Base-by-base conservation (phyloP, 2,329 filamentous ascomycete species). In the Claviceps arundinis region DNA sequence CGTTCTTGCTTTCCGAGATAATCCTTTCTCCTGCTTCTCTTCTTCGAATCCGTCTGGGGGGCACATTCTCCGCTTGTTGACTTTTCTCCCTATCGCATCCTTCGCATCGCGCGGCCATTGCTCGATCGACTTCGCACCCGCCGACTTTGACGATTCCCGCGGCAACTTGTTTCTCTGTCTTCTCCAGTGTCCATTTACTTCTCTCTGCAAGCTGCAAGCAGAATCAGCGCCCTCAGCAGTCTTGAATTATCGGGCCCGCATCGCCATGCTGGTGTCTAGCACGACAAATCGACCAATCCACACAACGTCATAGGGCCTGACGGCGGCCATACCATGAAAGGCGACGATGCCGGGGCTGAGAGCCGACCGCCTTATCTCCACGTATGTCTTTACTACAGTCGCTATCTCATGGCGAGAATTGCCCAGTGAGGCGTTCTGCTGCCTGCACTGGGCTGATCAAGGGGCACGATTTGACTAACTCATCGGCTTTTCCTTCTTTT, bases 311-410 rank as follows among this genome's bases (percentile, higher is more conserved):
- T 56, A 53, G 58, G 59, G 55, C 55, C 58, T 54, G 54, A 57
- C 51, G 54, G 53, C 54, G 50, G 58, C 52, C 58, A 62, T 59
- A 65, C 56, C 58, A 70, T 70, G 68, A 64, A 58, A 48, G 56
- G 63, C 56, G 62, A 66, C 44, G 64, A 70, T 61, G 62, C 71
- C 52, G 69, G 70, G 59, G 59, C 65, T 56, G 70, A 73, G 58
- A 68, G 63, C 53, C 69, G 70, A 48, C 70, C 70, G 58, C 70
- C 70, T 49, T 73, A 72, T 57, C 58, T 68, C 52, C 70, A 73
- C 59, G 70, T 72, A 60, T 54, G 70, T 65, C 41, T 46, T 17
- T 13, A 24, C 16, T 22, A 14, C 1, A n/a, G 17, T 7, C 17
- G 41, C 38, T 19, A 14, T 16, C 30, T 11, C 19, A 37, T 24